Conservation (phyloP, 257 asterid genomes). For the Scutellaria minor region DNA sequence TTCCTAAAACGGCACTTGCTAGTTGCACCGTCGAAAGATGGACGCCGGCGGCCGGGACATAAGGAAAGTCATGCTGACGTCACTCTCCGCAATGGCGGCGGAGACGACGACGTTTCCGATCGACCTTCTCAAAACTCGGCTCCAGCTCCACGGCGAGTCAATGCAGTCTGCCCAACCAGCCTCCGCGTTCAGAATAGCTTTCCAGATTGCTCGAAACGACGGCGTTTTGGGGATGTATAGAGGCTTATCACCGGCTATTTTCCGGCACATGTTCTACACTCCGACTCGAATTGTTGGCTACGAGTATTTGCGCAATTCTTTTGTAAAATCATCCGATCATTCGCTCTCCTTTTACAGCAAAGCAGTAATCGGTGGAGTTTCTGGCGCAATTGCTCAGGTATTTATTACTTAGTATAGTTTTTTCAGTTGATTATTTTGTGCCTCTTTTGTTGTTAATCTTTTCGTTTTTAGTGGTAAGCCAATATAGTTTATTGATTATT, state of each 20-base stretch:
- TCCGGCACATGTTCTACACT: constrained; percentile 76
- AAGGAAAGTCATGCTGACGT: constrained; percentile 59
- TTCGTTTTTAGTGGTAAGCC: not conserved
- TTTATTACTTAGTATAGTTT: not conserved
- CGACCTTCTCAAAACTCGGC: constrained; percentile 79
- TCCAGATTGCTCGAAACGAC: constrained; percentile 55
- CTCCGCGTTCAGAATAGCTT: constrained; percentile 52
- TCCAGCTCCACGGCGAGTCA: constrained; percentile 82
- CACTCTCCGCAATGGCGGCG: constrained; percentile 75
- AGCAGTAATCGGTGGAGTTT: constrained; percentile 71
- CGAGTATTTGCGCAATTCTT: constrained; percentile 62
- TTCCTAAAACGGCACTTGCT: not conserved
- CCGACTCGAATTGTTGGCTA: constrained; percentile 81
- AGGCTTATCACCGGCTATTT: constrained; percentile 72
- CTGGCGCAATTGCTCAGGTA: constrained; percentile 95
- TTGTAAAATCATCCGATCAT: constrained; percentile 44
- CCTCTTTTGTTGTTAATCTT: not conserved
- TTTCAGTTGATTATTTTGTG: not conserved
- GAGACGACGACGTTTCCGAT: constrained; percentile 89
- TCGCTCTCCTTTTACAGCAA: constrained; percentile 57
- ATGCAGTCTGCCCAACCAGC: constrained; percentile 41
- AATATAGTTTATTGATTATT: not conserved
- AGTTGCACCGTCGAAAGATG: constrained; percentile 24
- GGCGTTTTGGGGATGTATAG: constrained; percentile 69
- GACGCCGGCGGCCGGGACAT: constrained; percentile 43